Conservation (phyloP, 441 rosid species). For the Adansonia rubrostipa region DNA sequence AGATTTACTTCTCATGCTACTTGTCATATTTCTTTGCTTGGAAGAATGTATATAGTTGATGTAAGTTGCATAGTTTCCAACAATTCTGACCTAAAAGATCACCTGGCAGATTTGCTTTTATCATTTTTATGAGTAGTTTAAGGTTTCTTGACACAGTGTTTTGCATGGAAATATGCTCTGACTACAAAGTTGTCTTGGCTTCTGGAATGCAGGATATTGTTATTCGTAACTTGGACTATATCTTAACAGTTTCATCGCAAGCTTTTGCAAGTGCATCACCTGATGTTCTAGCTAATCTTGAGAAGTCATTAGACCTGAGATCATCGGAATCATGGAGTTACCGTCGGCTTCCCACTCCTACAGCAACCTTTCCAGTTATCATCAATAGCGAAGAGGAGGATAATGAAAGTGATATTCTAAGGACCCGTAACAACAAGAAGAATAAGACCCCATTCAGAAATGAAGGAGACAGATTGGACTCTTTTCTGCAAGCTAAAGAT, state of each 20-base stretch:
- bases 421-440: slow-evolving; percentile 62
- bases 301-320: slow-evolving; percentile 74
- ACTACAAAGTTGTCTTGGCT: slow-evolving; percentile 13
- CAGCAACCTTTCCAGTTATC: slow-evolving; percentile 82
- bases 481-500: slow-evolving; percentile 62
- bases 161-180: slow-evolving; percentile 7
- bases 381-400: slow-evolving; percentile 89
- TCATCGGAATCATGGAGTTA: slow-evolving; percentile 92
- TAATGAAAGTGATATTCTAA: slow-evolving; percentile 57
- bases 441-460: slow-evolving; percentile 32
- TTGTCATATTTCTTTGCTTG: slow-evolving; percentile 10
- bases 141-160: slow-evolving; percentile 4
- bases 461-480: slow-evolving; percentile 54
- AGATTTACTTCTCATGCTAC: not conserved
- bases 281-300: slow-evolving; percentile 82
- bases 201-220: slow-evolving; percentile 74
- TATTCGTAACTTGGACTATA: slow-evolving; percentile 87
- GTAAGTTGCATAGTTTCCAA: not conserved
- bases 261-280: slow-evolving; percentile 70
- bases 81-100: slow-evolving; percentile 16
- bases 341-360: slow-evolving; percentile 87
- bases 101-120: slow-evolving; percentile 7
- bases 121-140: slow-evolving; percentile 4
- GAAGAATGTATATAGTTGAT: not conserved
- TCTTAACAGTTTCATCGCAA: slow-evolving; percentile 69